phyloP scores from a whole-genome alignment of 2,329 filamentous ascomycete species.

The Ophiostoma pallidulum region DNA sequence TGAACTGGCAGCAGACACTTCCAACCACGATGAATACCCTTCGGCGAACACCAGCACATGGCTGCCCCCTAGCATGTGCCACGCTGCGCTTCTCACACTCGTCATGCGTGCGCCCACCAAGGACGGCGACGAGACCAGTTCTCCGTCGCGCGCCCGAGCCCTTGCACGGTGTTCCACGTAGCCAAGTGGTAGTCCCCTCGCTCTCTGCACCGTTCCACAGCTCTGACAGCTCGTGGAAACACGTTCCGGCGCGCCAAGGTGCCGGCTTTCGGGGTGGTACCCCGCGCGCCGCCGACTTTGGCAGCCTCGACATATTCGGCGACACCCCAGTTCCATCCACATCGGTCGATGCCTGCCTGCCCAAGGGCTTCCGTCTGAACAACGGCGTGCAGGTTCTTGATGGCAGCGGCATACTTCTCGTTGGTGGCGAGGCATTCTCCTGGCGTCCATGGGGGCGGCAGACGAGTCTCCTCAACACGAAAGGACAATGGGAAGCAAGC shows the following conservation, averaged over 20 bases:
- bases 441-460: constrained; percentile 69
- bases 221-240: background rate
- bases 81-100: too few species aligned
- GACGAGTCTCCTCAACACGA: constrained; percentile 55
- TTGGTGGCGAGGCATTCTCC: constrained; percentile 77
- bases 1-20: too few species aligned
- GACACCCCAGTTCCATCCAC: constrained; percentile 69
- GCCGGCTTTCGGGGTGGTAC: constrained; percentile 21
- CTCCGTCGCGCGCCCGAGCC: background rate
- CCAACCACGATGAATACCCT: too few species aligned
- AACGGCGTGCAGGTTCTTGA: constrained; percentile 60
- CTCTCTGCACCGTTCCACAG: constrained; percentile 3
- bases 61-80: too few species aligned
- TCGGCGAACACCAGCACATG: too few species aligned
- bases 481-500: constrained; percentile 72
- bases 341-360: constrained; percentile 70
- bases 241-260: background rate
- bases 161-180: too few species aligned
- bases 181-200: background rate
- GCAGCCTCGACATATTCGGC: constrained; percentile 66
- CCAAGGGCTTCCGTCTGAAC: constrained; percentile 78
- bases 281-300: constrained; percentile 52
- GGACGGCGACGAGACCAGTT: background rate
- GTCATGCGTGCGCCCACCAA: too few species aligned
- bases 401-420: constrained; percentile 52